Percentiles rank a stretch among this genome's conserved stretches.
These are phyloP conservation scores for Phytophthora vignae DNA, from an alignment of 352 stramenopile genomes.

Conservation along the genomic window DNA sequence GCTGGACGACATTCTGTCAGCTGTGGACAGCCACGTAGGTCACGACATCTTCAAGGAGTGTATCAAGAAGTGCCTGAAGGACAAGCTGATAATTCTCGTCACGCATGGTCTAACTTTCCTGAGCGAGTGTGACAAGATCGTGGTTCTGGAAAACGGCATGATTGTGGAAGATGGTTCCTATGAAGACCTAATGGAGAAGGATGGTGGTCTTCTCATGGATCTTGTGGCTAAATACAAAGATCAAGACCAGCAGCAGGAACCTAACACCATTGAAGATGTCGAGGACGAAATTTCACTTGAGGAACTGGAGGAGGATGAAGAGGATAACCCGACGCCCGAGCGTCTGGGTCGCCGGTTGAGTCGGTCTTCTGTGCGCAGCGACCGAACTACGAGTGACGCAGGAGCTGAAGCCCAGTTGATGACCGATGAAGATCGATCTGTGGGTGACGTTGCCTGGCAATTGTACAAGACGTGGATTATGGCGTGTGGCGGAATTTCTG, in stretches of 20 bases:
- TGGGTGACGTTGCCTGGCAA: constrained; percentile 63
- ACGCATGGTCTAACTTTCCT: constrained; percentile 76
- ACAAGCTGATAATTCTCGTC: constrained; percentile 88
- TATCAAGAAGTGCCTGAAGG: constrained; percentile 59
- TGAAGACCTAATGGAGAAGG: constrained; percentile 67
- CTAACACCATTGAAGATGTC: constrained; percentile 51
- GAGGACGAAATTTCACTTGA: constrained; percentile 45
- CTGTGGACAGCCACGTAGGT: constrained; percentile 95
- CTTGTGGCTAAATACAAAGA: constrained; percentile 70
- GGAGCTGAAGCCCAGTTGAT: constrained; percentile 54
- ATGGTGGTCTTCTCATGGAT: constrained; percentile 72
- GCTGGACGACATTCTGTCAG: constrained; percentile 95
- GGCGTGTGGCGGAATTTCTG: constrained; percentile 66
- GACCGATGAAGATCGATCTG: constrained; percentile 73
- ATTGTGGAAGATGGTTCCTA: constrained; percentile 82
- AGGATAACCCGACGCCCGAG: constrained; percentile 45
- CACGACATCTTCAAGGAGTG: constrained; percentile 92
- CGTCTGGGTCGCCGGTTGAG: constrained; percentile 46
- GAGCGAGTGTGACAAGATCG: constrained; percentile 65
- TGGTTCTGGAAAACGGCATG: constrained; percentile 63
- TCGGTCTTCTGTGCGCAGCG: constrained; percentile 61
- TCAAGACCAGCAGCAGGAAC: constrained; percentile 47
- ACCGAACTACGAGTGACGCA: constrained; percentile 49
- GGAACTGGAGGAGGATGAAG: constrained; percentile 54
- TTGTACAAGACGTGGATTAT: constrained; percentile 78